Evolutionary conservation across 768 basidiomycete genomes (phyloP), one percentile per base, ranked within the genome.

Genomic region (Hypholoma fasciculare): DNA sequence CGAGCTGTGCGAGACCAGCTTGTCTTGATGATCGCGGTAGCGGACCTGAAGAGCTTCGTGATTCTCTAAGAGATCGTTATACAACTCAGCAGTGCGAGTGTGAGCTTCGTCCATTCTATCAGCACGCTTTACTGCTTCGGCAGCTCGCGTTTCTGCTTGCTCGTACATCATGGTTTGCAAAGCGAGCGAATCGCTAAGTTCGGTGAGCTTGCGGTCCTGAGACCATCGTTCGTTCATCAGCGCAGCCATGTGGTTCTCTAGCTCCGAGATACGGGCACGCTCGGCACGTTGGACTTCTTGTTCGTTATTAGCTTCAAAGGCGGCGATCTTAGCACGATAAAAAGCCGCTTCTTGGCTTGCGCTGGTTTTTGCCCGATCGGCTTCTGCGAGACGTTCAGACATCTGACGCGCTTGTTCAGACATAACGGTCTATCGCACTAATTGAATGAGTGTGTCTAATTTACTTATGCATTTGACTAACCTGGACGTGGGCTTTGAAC

Each of bases 301-400:
- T 9, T 87, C 82, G 16, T 85, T 82, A 44, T 82, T 79, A 1
- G 82, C 74, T 69, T 98, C 97, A 51, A 93, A 74, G 0, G 96
- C 94, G 2, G 87, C 82, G n/a, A 96, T 77, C 74, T 98, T 98
- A 48, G 96, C 92, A 50, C 96, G 92, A 70, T 95, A 97, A 75
- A 90, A 98, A 1, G 95, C 93, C 2, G 96, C 91, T 73, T 99
- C 97, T 72, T 98, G 93, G 7, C 91, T 74, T 1, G 97, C 97
- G 43, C 84, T 87, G 7, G 80, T 71, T 60, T 89, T 88, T 61
- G 86, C 73, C 51, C 90, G 84, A 61, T 96, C 93, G 0, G 92
- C 89, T 52, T 94, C 90, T 3, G 84, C 79, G 9, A 97, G 71
- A 40, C 86, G 87, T 43, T 92, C 88, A 2, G 94, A 93, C 2